phyloP scores from a whole-genome alignment of 2,329 filamentous ascomycete species.

The Colletotrichum tropicale region DNA sequence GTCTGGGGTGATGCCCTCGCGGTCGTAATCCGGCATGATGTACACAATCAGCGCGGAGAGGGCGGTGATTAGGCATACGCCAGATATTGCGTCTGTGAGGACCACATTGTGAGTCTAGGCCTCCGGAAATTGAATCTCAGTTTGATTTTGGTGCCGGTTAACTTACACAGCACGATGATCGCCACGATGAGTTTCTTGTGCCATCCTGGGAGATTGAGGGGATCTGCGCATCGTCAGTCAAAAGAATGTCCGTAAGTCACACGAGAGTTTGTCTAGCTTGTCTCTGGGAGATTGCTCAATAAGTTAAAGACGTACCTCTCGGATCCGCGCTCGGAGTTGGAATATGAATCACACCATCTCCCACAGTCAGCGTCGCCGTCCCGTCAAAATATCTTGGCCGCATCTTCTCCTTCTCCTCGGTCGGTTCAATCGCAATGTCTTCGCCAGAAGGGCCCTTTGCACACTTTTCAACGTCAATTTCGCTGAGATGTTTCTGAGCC shows the following conservation, averaged over 20 bases:
- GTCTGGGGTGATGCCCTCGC: slow-evolving; percentile 12
- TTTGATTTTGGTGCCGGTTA: not conserved
- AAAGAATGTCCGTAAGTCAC: not conserved
- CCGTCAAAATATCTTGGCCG: slow-evolving; percentile 1
- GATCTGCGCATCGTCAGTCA: slow-evolving; percentile 20
- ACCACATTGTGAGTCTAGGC: not conserved
- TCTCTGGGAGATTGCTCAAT: not conserved
- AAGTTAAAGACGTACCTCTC: slow-evolving; percentile 8
- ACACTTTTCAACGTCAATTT: not conserved
- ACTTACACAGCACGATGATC: slow-evolving; percentile 21
- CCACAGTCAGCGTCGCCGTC: not conserved
- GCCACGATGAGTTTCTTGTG: slow-evolving; percentile 25
- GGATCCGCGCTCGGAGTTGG: slow-evolving; percentile 26
- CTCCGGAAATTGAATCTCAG: not conserved
- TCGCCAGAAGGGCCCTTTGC: not conserved
- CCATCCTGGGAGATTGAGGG: slow-evolving; percentile 29
- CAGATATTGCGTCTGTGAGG: slow-evolving; percentile 2
- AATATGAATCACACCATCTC: slow-evolving; percentile 23
- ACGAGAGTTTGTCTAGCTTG: not conserved
- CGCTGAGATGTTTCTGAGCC: not conserved
- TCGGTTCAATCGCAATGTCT: not conserved
- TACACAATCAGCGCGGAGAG: slow-evolving; percentile 21
- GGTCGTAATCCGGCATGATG: slow-evolving; percentile 24
- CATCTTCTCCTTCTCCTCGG: not conserved
- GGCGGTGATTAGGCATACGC: slow-evolving; percentile 22